phyloP scores from a whole-genome alignment of 768 basidiomycete genomes.

The Mycena chlorophos region DNA sequence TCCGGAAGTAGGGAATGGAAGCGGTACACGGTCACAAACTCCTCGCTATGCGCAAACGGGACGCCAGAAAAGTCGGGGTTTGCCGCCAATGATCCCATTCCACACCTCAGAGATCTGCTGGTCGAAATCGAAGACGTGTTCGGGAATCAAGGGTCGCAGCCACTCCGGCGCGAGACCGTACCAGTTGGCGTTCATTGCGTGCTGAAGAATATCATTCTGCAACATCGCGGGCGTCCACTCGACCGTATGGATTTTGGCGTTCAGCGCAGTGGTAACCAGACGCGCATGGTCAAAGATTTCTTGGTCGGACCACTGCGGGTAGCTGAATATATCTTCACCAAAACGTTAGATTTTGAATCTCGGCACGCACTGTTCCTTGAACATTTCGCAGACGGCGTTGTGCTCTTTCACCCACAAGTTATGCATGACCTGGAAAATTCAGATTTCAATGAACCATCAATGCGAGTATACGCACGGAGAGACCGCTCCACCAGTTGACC shows the following conservation, averaged over 20 bases:
- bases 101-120: conserved; percentile 11
- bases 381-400: conserved; percentile 18
- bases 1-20: conserved; percentile 17
- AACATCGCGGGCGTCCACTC: conserved; percentile 19
- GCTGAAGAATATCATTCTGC: conserved; percentile 8
- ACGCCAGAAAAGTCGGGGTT: conserved; percentile 16
- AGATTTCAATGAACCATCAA: background rate
- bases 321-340: background rate
- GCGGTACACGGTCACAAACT: conserved; percentile 18
- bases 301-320: conserved; percentile 14
- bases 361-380: conserved; percentile 8
- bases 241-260: conserved; percentile 21
- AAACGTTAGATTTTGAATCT: background rate
- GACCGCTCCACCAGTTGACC: conserved; percentile 16
- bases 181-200: conserved; percentile 13
- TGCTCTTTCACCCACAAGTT: conserved; percentile 17
- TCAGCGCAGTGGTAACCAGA: conserved; percentile 17
- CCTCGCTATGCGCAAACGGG: conserved; percentile 19
- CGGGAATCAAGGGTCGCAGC: background rate
- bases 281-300: conserved; percentile 20
- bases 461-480: background rate
- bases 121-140: conserved; percentile 1
- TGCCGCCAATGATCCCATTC: conserved; percentile 13
- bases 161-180: conserved; percentile 13
- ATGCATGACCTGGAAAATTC: conserved; percentile 12